Percentiles rank a stretch among this genome's conserved stretches.
These are phyloP conservation scores for Botrytis cinerea DNA, from an alignment of 2,329 filamentous ascomycete genomes.

Conservation along the genomic window DNA sequence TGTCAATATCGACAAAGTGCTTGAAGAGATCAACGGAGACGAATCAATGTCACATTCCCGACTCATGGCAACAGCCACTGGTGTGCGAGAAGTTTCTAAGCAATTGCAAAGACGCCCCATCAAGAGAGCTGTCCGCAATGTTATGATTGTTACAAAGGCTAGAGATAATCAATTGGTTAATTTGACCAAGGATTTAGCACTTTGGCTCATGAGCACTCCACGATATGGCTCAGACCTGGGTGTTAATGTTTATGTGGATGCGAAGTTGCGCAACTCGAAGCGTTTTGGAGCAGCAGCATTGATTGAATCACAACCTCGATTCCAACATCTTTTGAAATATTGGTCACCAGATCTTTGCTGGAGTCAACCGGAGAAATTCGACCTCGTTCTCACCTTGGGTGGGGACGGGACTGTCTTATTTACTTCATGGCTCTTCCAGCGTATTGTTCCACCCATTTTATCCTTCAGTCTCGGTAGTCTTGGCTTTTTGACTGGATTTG, in stretches of 20 bases:
- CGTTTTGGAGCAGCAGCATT: constrained; percentile 80
- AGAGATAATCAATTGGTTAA: constrained; percentile 91
- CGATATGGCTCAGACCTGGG: constrained; percentile 88
- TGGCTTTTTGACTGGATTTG: constrained; percentile 85
- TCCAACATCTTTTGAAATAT: constrained; percentile 83
- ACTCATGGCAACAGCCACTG: constrained; percentile 91
- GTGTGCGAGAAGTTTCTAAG: constrained; percentile 92
- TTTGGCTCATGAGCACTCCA: constrained; percentile 86
- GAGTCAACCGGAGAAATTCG: constrained; percentile 90
- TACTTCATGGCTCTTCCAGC: constrained; percentile 90
- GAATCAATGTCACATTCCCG: constrained; percentile 92
- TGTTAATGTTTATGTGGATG: constrained; percentile 97
- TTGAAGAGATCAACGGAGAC: constrained; percentile 89
- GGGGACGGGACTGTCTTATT: constrained; percentile 86
- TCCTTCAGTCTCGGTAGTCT: constrained; percentile 83
- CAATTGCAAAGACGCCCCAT: constrained; percentile 91
- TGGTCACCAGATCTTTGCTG: constrained; percentile 98
- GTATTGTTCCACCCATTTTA: constrained; percentile 80
- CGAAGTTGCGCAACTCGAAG: constrained; percentile 84
- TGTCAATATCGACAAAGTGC: constrained; percentile 89
- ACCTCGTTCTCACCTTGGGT: constrained; percentile 85
- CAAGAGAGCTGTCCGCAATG: constrained; percentile 84
- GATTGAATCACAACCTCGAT: constrained; percentile 71
- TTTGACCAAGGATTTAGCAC: constrained; percentile 81
- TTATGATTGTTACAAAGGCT: constrained; percentile 99